Evolutionary conservation across 257 asterid species (phyloP), one percentile per base, ranked within the genome.

Genomic region (Asclepias syriaca): DNA sequence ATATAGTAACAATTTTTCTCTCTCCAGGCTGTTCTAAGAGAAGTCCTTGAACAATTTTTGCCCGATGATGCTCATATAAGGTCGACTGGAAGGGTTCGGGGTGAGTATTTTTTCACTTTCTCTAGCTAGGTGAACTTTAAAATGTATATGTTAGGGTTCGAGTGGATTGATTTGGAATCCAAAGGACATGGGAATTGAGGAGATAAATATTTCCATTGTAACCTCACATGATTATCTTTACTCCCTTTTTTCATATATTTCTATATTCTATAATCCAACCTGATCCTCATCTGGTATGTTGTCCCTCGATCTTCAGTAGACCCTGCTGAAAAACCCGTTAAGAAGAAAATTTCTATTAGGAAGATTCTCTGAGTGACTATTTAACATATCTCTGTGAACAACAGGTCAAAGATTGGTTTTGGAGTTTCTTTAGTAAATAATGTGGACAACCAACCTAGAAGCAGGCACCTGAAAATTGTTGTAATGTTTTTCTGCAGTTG

Each of bases 41-140:
- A 89, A 56, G 58, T 87, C 72, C 84, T 94, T 73, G 87, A 81
- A 46, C 61, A 83, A 48, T 87, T 89, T 86, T 78, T 94, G 73
- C 99, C 99, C 0, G 90, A 80, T 74, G 99, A 94, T 84, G 83
- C 75, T 77, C 99, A 94, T 85, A 84, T 81, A 78, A 84, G 92
- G 84, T 86, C 90, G 72, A 94, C 71, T 40, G 99, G 99, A 80
- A 94, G 99, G 86, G 93, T 94, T 74, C 99, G 98, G 67, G 87
- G 98, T 94, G 77, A 66, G 96, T 37, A 51, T 71, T 64, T n/a
- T 54, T 77, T 54, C 73, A 34, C 49, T 63, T 14, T 16, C 53
- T 66, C 56, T 37, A 22, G 43, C 39, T 22, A 16, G 2, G 1
- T 58, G 2, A 37, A 12, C 70, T 66, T 29, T 66, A 8, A 54